phyloP scores from a whole-genome alignment of 2,329 filamentous ascomycete genomes.

The Penicillium sp. region DNA sequence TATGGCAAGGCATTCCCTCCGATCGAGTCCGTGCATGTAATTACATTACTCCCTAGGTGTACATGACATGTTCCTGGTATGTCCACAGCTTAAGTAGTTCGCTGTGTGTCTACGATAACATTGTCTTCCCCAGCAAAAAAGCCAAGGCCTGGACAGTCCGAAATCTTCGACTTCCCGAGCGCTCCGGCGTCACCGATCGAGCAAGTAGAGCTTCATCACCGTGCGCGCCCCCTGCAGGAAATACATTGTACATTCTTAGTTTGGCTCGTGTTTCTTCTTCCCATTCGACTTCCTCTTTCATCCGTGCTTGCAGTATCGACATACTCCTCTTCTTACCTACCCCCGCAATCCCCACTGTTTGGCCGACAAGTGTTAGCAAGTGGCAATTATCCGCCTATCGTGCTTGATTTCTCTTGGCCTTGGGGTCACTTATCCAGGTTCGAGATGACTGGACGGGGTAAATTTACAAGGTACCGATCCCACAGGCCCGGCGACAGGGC shows the following conservation, averaged over 20 bases:
- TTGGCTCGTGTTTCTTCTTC: background rate
- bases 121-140: background rate
- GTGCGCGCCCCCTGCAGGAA: background rate
- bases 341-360: background rate
- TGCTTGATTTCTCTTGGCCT: background rate
- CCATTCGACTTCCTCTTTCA: background rate
- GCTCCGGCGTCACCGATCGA: conserved; percentile 4
- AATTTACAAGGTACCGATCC: background rate
- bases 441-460: background rate
- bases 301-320: background rate
- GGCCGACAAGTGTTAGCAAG: background rate
- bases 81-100: background rate
- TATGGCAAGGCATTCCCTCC: background rate
- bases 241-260: background rate
- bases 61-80: background rate
- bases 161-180: conserved; percentile 16
- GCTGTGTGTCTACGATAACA: background rate
- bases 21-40: conserved; percentile 6
- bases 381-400: background rate
- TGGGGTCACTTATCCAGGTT: background rate
- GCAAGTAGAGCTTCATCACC: conserved; percentile 12
- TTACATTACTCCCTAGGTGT: background rate
- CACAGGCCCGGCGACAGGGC: background rate
- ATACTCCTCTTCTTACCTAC: background rate
- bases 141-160: conserved; percentile 12